Evolutionary conservation across 352 stramenopile species (phyloP), one percentile per base, ranked within the genome.

Genomic region (Globisporangium canariense): DNA sequence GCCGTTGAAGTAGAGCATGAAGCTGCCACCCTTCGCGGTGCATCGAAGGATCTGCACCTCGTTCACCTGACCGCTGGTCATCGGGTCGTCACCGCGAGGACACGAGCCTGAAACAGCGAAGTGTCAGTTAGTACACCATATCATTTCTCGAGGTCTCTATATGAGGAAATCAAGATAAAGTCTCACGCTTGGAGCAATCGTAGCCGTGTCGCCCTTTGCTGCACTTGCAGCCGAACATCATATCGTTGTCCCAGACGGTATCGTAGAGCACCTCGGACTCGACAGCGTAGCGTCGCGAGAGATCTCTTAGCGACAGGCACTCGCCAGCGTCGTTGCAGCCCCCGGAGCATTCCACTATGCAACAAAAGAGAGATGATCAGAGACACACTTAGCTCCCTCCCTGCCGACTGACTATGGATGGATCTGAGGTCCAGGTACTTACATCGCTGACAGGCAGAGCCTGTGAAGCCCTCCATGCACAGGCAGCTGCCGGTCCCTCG

Each of bases 151-250:
- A 41, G 9, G 7, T 8, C 45, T 57, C 40, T 13, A 41, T 13
- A 3, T 10, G 18, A 11, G 9, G 14, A 41, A 10, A 10, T 16
- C 36, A 53, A 52, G 5, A 20, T 6, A 18, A 59, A 59, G 34
- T 13, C 67, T 45, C 72, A 85, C 84, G 65, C 50, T 82, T 73
- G 0, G 82, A 91, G 79, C 91, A 98, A 65, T 97, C 91, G 62
- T 83, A 94, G 38, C 81, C 90, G 32, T 83, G 71, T 20, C 73
- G 93, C 1, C 89, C 91, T 43, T 78, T 78, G 18, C 92, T 82
- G 65, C 93, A 98, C 16, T 88, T 73, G 71, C 93, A 98, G 1
- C 90, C 91, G 55, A 89, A 90, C 18, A 97, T 88, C 81, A 88
- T 89, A 8, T 89, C 70, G 1, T 80, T 80, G 34, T 94, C 85